Base-by-base conservation (phyloP, 208 protist species). In the Histomonas meleagridis region DNA sequence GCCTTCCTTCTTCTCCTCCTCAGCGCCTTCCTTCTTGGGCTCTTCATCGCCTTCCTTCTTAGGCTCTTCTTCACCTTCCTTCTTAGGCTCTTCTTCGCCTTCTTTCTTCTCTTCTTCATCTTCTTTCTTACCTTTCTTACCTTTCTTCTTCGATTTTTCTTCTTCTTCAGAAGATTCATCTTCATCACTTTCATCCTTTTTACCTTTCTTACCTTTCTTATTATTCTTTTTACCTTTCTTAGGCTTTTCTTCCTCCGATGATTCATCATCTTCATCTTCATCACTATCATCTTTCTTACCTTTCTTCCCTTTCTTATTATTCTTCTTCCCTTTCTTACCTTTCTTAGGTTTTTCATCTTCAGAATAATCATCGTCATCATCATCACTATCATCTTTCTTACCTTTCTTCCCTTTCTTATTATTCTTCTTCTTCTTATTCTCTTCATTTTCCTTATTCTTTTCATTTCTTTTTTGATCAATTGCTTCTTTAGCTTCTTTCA, bases 1-100 rank as follows among this genome's bases (percentile, higher is more conserved):
- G 48, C 51, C 76, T 86, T 86, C 55, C 76, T 86, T 86, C n/a
- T 79, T 40, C n/a, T 26, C 60, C n/a, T 65, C 60, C 23, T 65
- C 60, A n/a, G 3, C 60, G 16, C n/a, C 60, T 65, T 65, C n/a
- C 60, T 57, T 57, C n/a, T 65, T 26, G 23, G 3, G 21, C n/a
- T 65, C 60, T n/a, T 65, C 60, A 28, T 28, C 60, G 7, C n/a
- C 60, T 65, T 65, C n/a, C 23, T n/a, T n/a, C n/a, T 65, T 28
- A n/a, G 21, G 21, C n/a, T 65, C 23, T n/a, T 65, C 23, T n/a
- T 26, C 60, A 32, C n/a, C 23, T 5, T n/a, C 23, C 23, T 65
- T 65, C 3, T 12, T 26, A n/a, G 21, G 21, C n/a, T 65, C 23
- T n/a, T n/a, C n/a, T n/a, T n/a, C n/a, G n/a, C n/a, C n/a, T n/a